Evolutionary conservation across 2,329 filamentous ascomycete genomes (phyloP).

Genomic region (Ascochyta pisi): DNA sequence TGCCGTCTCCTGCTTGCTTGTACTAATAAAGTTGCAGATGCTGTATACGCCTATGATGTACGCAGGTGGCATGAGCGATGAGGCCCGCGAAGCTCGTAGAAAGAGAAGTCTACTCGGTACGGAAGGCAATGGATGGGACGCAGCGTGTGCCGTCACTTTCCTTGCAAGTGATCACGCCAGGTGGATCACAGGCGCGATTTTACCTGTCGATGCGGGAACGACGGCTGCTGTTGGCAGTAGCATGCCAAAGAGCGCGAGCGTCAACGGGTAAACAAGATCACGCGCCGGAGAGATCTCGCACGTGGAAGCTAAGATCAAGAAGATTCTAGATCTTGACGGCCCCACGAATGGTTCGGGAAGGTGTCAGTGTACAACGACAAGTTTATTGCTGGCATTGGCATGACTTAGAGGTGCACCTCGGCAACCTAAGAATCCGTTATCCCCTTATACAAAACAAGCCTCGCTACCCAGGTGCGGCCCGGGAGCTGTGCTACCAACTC

Average conservation of each 20-base stretch:
- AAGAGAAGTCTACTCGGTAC: conserved; percentile 60
- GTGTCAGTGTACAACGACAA: background rate
- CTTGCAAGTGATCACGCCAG: conserved; percentile 60
- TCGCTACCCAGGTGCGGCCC: background rate
- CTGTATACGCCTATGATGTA: conserved; percentile 65
- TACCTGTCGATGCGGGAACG: conserved; percentile 41
- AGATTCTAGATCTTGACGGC: background rate
- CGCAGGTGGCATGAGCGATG: conserved; percentile 57
- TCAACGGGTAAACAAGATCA: conserved; percentile 27
- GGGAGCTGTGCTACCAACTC: background rate
- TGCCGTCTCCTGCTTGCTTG: background rate
- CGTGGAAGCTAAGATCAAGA: background rate
- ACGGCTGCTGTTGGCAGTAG: conserved; percentile 40
- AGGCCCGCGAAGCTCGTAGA: conserved; percentile 57
- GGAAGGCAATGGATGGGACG: conserved; percentile 63
- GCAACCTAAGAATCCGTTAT: background rate
- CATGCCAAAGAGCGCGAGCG: conserved; percentile 26
- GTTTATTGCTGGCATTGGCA: background rate
- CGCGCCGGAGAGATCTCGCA: background rate
- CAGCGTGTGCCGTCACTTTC: conserved; percentile 59
- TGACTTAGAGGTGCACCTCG: background rate
- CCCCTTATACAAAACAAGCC: background rate
- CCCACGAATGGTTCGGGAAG: background rate
- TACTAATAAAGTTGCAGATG: conserved; percentile 42
- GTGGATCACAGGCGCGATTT: conserved; percentile 55